Base-by-base conservation (phyloP, 176 grass and related monocot species). In the Puya raimondii region DNA sequence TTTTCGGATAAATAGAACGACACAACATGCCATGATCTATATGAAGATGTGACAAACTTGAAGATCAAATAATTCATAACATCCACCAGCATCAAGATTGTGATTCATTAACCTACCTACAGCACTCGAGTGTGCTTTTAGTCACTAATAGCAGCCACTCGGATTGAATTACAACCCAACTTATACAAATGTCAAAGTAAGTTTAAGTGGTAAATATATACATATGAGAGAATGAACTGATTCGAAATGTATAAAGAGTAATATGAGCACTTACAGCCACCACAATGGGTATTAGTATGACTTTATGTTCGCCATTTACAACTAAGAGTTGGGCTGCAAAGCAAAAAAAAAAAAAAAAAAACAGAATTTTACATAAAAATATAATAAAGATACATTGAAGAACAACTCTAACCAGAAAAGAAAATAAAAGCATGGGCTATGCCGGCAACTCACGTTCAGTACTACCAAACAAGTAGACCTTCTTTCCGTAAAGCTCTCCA, bases 381-480 rank as follows among this genome's bases (percentile, higher is more conserved):
- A 67, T 56, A 64, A 58, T 29, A 51, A 27, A 50, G 70, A 14
- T 23, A 13, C 13, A 51, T 64, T 10, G 13, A 64, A 53, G 49
- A 53, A 56, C 25, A 29, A 57, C 48, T 42, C 67, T 1, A 18
- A 70, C 3, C 47, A 75, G 42, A 67, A 12, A 57, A 63, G 14
- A 58, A 54, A 48, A 13, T 21, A 12, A 63, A 52, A 66, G 64
- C 27, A 29, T 29, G 27, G 33, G 33, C 56, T 21, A 68, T 12
- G 4, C 42, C 65, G 64, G 50, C 64, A 65, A 69, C 78, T 80
- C 83, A 97, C 86, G 79, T 20, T 97, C 89, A 10, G 93, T 97
- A 82, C 86, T 87, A 51, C 86, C 89, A 72, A 97, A 97, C 70
- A 97, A 17, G 18, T 97, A 97, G 21, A 97, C 82, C 14, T 73